phyloP scores from a whole-genome alignment of 768 basidiomycete species.

The Russula griseocarnosa region DNA sequence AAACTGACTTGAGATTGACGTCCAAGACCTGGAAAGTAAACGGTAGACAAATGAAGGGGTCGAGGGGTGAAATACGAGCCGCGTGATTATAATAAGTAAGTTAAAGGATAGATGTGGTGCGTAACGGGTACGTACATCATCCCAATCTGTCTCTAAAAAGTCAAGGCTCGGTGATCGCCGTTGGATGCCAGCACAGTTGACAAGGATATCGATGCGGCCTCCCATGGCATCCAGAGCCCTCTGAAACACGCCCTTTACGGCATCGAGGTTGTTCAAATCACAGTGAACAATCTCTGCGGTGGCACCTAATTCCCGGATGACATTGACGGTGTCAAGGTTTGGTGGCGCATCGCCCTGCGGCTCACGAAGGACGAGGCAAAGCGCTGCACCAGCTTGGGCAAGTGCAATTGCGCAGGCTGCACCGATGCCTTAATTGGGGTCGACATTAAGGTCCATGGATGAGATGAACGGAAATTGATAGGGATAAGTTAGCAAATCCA shows the following conservation, averaged over 20 bases:
- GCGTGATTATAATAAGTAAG: conserved; percentile 14
- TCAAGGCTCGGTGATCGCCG: conserved; percentile 56
- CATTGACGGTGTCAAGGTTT: conserved; percentile 37
- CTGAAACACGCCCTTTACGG: conserved; percentile 48
- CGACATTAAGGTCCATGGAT: not conserved
- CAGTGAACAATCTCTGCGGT: conserved; percentile 47
- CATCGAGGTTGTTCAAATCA: conserved; percentile 50
- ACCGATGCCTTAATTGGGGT: conserved; percentile 44
- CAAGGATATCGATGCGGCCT: conserved; percentile 55
- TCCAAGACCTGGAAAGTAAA: conserved; percentile 59
- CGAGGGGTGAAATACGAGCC: conserved; percentile 17
- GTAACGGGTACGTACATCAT: conserved; percentile 50
- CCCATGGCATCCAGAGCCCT: conserved; percentile 49
- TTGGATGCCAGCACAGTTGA: conserved; percentile 68
- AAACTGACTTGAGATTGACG: conserved; percentile 84
- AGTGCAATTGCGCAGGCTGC: conserved; percentile 52
- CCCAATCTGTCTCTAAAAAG: conserved; percentile 66
- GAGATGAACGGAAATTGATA: conserved; percentile 14
- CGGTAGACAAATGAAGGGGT: conserved; percentile 16
- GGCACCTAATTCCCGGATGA: conserved; percentile 38
- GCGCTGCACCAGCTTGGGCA: conserved; percentile 50
- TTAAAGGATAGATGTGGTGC: conserved; percentile 11
- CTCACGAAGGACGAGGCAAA: conserved; percentile 49
- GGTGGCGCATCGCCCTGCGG: conserved; percentile 36
- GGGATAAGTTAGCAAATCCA: conserved; percentile 8